Evolutionary conservation across 2,329 filamentous ascomycete species (phyloP), one percentile per base, ranked within the genome.

Genomic region (Chaetoscypha palmicola): DNA sequence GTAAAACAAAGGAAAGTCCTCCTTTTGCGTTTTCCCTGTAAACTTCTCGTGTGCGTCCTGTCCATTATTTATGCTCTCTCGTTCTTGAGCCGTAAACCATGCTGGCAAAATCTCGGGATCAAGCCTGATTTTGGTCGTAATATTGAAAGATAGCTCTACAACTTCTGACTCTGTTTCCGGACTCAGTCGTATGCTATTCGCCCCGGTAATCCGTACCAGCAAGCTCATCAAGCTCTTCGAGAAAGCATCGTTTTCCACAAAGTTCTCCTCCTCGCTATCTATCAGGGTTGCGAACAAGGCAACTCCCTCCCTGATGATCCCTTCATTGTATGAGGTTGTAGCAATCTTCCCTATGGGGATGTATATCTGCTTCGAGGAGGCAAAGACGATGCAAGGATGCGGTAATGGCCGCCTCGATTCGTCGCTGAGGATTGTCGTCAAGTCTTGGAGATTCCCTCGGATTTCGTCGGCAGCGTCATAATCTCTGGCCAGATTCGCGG

Each of bases 1-100:
- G 62, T 97, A 97, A 66, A 96, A 97, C 1, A 98, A 68, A 0
- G 92, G 92, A 54, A 98, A 98, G 59, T 97, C 91, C 53, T 89
- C 86, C 62, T 89, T 84, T 60, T 94, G 85, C 4, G 86, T 92
- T 38, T 83, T 79, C 2, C 89, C 90, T 1, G 86, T 85, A 62
- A 95, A 94, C 51, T 79, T 80, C 41, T 83, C 75, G 49, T 76
- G 73, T 43, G 73, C 71, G 21, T 69, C 64, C 33, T 66, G 62
- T 3, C 60, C 58, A 14, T 65, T 57, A 2, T 26, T 16, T 7
- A 41, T 60, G 8, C 58, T 57, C 28, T 55, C 54, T n/a, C 51
- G 64, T 17, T 54, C 42, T 24, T 72, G 71, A 5, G 79, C 77
- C 52, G 83, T 85, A 67, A 98, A 98, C 92, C 92, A 98, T 12